Evolutionary conservation across 164 flowering plant species (phyloP).

Genomic region (Echeveria elegans): DNA sequence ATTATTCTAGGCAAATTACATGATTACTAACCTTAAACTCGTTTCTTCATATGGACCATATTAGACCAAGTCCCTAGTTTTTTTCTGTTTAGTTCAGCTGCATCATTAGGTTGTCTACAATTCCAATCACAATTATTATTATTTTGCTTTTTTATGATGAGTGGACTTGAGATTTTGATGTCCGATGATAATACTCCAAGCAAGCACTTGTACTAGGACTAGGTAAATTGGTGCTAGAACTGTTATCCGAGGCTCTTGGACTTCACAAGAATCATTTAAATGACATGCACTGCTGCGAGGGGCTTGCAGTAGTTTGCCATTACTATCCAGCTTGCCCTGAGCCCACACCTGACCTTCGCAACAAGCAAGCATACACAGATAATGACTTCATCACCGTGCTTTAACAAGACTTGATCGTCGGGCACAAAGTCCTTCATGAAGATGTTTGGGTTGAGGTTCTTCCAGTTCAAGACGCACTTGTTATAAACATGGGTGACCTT

Average conservation of each 20-base stretch:
- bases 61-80: no score
- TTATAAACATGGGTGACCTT: slow-evolving; percentile 13
- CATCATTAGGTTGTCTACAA: no score
- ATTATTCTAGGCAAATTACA: no score
- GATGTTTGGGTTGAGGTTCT: slow-evolving; percentile 18
- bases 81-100: no score
- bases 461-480: slow-evolving; percentile 13
- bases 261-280: slow-evolving; percentile 15
- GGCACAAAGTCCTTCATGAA: slow-evolving; percentile 19
- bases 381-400: slow-evolving; percentile 16
- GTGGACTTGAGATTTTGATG: no score
- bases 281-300: slow-evolving; percentile 18
- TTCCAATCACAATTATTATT: no score
- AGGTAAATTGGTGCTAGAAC: slow-evolving; percentile 2
- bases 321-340: slow-evolving; percentile 27
- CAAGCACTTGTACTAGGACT: neutral
- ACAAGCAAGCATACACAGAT: slow-evolving; percentile 24
- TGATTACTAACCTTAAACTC: no score
- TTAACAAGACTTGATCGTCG: slow-evolving; percentile 18
- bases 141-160: neutral
- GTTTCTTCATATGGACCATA: no score
- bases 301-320: slow-evolving; percentile 11
- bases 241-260: slow-evolving; percentile 29
- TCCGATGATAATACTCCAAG: neutral
- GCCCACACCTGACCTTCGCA: slow-evolving; percentile 17